Conservation (phyloP, 1,284 basidiomycete species). For the Coniferiporia sulphurascens region DNA sequence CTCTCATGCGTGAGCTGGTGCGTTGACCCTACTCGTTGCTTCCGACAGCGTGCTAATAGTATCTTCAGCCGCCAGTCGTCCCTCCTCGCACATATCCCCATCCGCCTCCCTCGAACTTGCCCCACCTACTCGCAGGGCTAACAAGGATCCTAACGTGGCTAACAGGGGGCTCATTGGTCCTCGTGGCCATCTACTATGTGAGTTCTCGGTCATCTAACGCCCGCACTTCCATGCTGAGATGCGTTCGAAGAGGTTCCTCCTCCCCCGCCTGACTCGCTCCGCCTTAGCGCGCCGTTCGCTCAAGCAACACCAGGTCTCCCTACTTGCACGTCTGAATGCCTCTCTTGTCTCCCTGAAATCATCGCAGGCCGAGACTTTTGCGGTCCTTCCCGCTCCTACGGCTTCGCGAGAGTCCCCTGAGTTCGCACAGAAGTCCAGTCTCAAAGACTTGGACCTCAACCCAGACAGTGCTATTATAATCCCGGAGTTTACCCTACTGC, state of each 20-base stretch:
- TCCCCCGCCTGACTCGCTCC: slow-evolving; percentile 58
- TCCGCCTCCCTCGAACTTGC: slow-evolving; percentile 63
- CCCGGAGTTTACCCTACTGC: slow-evolving; percentile 49
- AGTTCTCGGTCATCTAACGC: slow-evolving; percentile 23
- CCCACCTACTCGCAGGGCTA: slow-evolving; percentile 55
- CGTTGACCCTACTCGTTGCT: slow-evolving; percentile 20
- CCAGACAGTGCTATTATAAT: slow-evolving; percentile 34
- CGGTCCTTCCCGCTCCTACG: slow-evolving; percentile 49
- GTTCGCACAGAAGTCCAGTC: slow-evolving; percentile 41
- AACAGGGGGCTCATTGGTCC: slow-evolving; percentile 52
- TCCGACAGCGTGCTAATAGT: not conserved
- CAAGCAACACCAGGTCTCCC: slow-evolving; percentile 49
- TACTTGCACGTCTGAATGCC: slow-evolving; percentile 47
- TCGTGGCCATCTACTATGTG: slow-evolving; percentile 62
- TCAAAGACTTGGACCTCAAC: slow-evolving; percentile 39
- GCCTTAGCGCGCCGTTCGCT: slow-evolving; percentile 56
- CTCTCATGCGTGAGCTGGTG: slow-evolving; percentile 54
- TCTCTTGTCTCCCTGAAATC: slow-evolving; percentile 50
- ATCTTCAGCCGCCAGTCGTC: slow-evolving; percentile 43
- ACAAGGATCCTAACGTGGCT: slow-evolving; percentile 63
- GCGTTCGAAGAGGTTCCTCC: slow-evolving; percentile 50
- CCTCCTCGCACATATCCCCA: slow-evolving; percentile 72
- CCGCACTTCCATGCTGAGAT: not conserved
- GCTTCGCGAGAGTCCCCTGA: slow-evolving; percentile 42
- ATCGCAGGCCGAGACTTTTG: slow-evolving; percentile 47